Evolutionary conservation across 2,329 filamentous ascomycete species (phyloP).

Genomic region (Pseudogymnoascus sp.): DNA sequence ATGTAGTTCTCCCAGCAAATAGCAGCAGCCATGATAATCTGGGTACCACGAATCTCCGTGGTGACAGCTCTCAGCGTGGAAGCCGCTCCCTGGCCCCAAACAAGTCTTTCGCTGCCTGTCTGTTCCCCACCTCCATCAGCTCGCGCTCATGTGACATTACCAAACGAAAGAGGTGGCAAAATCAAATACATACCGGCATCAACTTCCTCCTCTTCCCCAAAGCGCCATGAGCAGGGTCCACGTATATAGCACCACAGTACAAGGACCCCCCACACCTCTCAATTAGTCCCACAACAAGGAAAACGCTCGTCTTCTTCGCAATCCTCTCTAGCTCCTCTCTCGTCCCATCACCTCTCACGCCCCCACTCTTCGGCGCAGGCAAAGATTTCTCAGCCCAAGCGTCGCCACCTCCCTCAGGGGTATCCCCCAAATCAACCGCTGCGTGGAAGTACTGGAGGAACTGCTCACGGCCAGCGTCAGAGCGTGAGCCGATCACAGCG

Average conservation of each 20-base stretch:
- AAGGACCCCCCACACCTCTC: slow-evolving; percentile 74
- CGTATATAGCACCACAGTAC: slow-evolving; percentile 76
- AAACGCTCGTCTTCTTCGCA: slow-evolving; percentile 68
- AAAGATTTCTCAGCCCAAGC: slow-evolving; percentile 61
- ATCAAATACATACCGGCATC: slow-evolving; percentile 57
- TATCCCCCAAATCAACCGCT: slow-evolving; percentile 79
- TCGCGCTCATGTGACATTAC: neutral
- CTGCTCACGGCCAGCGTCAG: slow-evolving; percentile 65
- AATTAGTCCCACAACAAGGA: slow-evolving; percentile 70
- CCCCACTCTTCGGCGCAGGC: slow-evolving; percentile 32
- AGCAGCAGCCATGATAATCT: slow-evolving; percentile 72
- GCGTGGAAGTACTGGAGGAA: slow-evolving; percentile 71
- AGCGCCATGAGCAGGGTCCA: slow-evolving; percentile 63
- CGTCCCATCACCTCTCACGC: slow-evolving; percentile 61
- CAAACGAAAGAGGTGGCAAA: neutral
- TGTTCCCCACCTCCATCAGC: slow-evolving; percentile 13
- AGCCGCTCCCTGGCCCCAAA: slow-evolving; percentile 82
- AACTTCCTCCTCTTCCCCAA: slow-evolving; percentile 86
- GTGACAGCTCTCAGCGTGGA: slow-evolving; percentile 71
- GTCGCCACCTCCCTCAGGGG: slow-evolving; percentile 57
- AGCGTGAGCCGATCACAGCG: slow-evolving; percentile 60
- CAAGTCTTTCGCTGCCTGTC: slow-evolving; percentile 71
- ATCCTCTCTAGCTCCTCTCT: slow-evolving; percentile 71
- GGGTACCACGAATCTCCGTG: slow-evolving; percentile 69
- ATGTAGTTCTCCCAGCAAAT: slow-evolving; percentile 99